Evolutionary conservation across 2,329 filamentous ascomycete genomes (phyloP).

Genomic region (Aspergillus chevalieri): DNA sequence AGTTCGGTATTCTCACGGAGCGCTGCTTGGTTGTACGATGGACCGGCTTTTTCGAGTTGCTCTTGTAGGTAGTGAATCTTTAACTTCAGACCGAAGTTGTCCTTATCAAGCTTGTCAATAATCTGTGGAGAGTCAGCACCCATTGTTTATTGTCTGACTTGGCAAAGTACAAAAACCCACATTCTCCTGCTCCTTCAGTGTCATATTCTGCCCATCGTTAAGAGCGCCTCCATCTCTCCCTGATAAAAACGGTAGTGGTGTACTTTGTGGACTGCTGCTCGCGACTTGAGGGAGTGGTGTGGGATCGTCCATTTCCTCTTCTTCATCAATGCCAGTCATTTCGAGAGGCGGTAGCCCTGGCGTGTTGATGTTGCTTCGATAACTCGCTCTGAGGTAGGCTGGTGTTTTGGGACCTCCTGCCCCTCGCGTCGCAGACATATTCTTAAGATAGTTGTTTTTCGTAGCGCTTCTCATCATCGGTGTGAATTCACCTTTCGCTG

Average conservation of each 20-base stretch:
- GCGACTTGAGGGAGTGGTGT: conserved; percentile 71
- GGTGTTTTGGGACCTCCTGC: conserved; percentile 60
- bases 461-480: conserved; percentile 77
- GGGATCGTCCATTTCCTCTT: conserved; percentile 57
- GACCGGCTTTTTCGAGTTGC: conserved; percentile 76
- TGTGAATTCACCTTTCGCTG: conserved; percentile 71
- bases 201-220: conserved; percentile 76
- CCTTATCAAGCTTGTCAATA: conserved; percentile 94
- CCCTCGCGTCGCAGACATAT: conserved; percentile 56
- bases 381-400: conserved; percentile 55
- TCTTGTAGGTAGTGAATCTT: conserved; percentile 97
- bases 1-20: conserved; percentile 93
- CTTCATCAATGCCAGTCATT: conserved; percentile 61
- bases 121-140: conserved; percentile 38
- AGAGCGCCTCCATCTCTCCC: conserved; percentile 62
- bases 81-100: conserved; percentile 93
- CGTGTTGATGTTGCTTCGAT: conserved; percentile 63
- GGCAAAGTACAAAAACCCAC: conserved; percentile 36
- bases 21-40: conserved; percentile 81
- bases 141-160: background rate
- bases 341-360: conserved; percentile 69
- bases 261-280: conserved; percentile 75
- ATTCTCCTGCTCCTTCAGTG: conserved; percentile 88
- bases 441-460: conserved; percentile 57
- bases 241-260: conserved; percentile 67